phyloP scores from a whole-genome alignment of 2,329 filamentous ascomycete genomes.

The Aspergillus transmontanensis region DNA sequence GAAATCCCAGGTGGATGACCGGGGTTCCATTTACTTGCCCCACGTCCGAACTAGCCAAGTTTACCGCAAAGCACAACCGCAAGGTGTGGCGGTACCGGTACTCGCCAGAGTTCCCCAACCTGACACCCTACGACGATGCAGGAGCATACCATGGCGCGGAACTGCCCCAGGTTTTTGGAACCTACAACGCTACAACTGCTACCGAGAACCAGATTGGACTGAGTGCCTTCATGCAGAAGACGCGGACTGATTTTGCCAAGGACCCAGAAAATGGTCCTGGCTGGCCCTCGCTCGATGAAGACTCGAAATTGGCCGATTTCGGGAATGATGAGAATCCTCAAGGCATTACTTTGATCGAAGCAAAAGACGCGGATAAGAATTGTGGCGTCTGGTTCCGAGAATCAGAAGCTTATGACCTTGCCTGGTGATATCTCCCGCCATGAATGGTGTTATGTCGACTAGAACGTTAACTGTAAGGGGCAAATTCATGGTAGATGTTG shows the following conservation, averaged over 20 bases:
- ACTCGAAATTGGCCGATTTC: background rate
- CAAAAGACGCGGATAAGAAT: background rate
- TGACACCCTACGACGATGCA: background rate
- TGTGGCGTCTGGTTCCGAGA: background rate
- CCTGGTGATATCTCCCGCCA: background rate
- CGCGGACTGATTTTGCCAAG: conserved; percentile 1
- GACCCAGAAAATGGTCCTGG: background rate
- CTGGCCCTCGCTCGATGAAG: background rate
- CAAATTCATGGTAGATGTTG: background rate
- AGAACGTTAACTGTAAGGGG: background rate
- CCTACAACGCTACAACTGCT: background rate
- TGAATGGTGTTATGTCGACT: background rate
- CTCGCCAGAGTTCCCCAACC: background rate
- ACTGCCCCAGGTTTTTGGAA: background rate
- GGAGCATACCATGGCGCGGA: background rate
- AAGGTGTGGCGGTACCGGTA: background rate
- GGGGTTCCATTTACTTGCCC: background rate
- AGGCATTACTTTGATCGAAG: background rate
- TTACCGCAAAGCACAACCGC: background rate
- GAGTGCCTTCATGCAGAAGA: conserved; percentile 1
- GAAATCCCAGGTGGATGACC: background rate
- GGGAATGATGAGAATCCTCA: background rate
- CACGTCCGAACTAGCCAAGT: background rate
- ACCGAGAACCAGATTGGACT: background rate
- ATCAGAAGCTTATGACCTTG: background rate